Percentiles rank a stretch among this genome's conserved stretches.
phyloP scores from a whole-genome alignment of 164 flowering plant species.

The Litsea cubeba region DNA sequence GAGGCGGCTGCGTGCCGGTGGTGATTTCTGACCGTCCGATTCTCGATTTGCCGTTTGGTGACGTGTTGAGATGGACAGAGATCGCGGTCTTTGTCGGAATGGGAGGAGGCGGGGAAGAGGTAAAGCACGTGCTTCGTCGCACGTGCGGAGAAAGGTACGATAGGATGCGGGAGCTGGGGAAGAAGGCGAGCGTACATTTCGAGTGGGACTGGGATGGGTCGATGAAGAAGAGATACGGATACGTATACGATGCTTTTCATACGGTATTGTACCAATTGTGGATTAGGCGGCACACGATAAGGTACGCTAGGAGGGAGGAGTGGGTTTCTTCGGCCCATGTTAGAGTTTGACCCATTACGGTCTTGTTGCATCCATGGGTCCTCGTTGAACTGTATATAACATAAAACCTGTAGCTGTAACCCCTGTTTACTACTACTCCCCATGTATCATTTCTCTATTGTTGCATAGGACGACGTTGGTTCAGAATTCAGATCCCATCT shows the following conservation, averaged over 20 bases:
- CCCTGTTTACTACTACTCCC: too few relatives aligned
- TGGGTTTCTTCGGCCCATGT: neutral
- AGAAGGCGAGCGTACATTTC: conserved; percentile 49
- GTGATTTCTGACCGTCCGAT: conserved; percentile 65
- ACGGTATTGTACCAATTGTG: conserved; percentile 72
- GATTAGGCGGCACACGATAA: conserved; percentile 60
- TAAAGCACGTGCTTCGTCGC: conserved; percentile 33
- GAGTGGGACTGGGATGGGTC: conserved; percentile 36
- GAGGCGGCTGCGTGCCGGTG: conserved; percentile 70
- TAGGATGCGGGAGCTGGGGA: conserved; percentile 41
- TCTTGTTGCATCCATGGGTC: too few relatives aligned
- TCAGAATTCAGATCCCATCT: too few relatives aligned
- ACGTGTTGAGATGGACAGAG: conserved; percentile 64
- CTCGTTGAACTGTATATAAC: too few relatives aligned
- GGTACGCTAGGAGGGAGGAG: conserved; percentile 44
- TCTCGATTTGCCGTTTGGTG: conserved; percentile 63
- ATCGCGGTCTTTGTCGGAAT: conserved; percentile 48
- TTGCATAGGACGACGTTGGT: too few relatives aligned
- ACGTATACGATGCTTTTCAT: conserved; percentile 60
- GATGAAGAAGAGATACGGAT: neutral
- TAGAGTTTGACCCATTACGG: neutral
- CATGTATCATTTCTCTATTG: too few relatives aligned
- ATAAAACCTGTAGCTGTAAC: too few relatives aligned
- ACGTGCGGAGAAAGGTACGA: conserved; percentile 27
- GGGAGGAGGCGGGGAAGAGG: conserved; percentile 21